These are phyloP conservation scores for Coniochaeta hoffmannii DNA, from an alignment of 2,329 filamentous ascomycete genomes.

Conservation along the genomic window DNA sequence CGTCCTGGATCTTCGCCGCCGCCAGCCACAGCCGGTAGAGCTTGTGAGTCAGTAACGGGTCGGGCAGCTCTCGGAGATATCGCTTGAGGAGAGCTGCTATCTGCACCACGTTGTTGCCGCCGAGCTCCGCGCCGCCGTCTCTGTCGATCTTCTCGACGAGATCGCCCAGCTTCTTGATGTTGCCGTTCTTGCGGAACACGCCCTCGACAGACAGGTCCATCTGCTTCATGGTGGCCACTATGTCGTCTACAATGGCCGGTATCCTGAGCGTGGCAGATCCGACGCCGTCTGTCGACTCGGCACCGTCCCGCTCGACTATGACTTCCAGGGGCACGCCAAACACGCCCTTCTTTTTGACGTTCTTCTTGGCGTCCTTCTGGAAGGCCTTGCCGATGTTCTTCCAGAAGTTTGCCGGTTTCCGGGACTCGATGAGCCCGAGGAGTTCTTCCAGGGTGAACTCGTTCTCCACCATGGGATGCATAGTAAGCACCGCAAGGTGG, in stretches of 20 bases:
- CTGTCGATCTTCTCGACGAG: conserved; percentile 79
- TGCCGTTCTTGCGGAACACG: conserved; percentile 98
- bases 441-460: conserved; percentile 94
- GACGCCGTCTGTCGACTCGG: conserved; percentile 95
- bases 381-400: conserved; percentile 97
- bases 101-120: conserved; percentile 84
- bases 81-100: conserved; percentile 91
- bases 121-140: conserved; percentile 77
- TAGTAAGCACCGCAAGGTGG: conserved; percentile 87
- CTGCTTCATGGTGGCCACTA: conserved; percentile 89
- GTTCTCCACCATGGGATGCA: conserved; percentile 84
- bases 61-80: conserved; percentile 88
- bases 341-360: conserved; percentile 82
- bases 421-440: conserved; percentile 83
- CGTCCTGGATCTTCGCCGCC: conserved; percentile 79
- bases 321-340: conserved; percentile 86
- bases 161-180: conserved; percentile 88
- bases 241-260: conserved; percentile 90
- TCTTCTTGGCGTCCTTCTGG: conserved; percentile 73
- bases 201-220: conserved; percentile 99
- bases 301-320: conserved; percentile 86
- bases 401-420: conserved; percentile 89
- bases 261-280: conserved; percentile 86
- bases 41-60: conserved; percentile 92
- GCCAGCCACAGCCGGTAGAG: conserved; percentile 85